Percentiles rank a stretch among this genome's conserved stretches.
Evolutionary conservation across 148 eudicot species (phyloP).

Genomic region (Polygonum aviculare): DNA sequence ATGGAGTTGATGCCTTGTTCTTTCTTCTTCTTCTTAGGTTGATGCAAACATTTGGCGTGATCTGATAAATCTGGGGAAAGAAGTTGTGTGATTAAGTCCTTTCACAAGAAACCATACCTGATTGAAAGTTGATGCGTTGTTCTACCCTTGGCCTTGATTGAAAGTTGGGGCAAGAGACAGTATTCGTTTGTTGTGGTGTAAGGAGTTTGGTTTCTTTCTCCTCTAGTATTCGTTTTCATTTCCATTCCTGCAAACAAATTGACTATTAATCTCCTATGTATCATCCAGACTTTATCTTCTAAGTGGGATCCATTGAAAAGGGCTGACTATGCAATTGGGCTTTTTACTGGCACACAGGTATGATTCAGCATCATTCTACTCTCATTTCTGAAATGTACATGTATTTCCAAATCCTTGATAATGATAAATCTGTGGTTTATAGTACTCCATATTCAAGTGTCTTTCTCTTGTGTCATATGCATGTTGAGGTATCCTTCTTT

Average conservation of each 20-base stretch:
- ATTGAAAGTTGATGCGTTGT: too few relatives aligned
- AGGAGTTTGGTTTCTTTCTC: too few relatives aligned
- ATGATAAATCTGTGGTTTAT: neutral
- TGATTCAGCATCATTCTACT: neutral
- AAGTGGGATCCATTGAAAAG: conserved; percentile 30
- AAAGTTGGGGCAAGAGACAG: too few relatives aligned
- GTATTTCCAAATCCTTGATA: neutral
- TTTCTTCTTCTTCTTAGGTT: neutral
- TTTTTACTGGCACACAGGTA: conserved; percentile 68
- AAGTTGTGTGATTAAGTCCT: too few relatives aligned
- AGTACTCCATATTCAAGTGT: neutral
- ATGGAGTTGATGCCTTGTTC: too few relatives aligned
- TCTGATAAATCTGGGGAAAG: too few relatives aligned
- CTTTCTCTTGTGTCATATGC: neutral
- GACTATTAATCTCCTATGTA: neutral
- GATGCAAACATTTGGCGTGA: neutral
- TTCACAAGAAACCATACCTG: too few relatives aligned
- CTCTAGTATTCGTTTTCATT: too few relatives aligned
- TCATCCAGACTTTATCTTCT: conserved; percentile 47
- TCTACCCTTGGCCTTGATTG: neutral
- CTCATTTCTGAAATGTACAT: neutral
- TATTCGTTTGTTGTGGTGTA: too few relatives aligned
- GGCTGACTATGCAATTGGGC: conserved; percentile 59
- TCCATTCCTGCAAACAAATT: too few relatives aligned
- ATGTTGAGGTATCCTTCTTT: neutral